A percentile compares a stretch with the other conserved stretches of the same genome.
Evolutionary conservation across 2,329 filamentous ascomycete species (phyloP).

Genomic region (Cephalotrichum gorgonifer): DNA sequence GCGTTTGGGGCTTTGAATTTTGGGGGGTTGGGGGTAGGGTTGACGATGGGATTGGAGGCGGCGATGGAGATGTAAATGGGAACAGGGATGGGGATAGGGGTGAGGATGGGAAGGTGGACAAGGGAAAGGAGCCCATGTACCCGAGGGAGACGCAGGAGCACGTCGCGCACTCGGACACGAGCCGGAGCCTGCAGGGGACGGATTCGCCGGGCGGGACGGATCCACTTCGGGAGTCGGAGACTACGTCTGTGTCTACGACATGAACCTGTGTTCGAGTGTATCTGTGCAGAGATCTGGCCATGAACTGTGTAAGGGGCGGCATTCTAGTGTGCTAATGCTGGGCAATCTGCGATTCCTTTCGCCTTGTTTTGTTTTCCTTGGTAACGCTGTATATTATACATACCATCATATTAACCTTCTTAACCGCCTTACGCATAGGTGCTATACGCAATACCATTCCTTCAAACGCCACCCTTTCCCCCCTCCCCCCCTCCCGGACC

Average conservation of each 20-base stretch:
- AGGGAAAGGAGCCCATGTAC: background rate
- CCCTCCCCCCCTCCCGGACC: background rate
- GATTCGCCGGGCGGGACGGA: slow-evolving; percentile 23
- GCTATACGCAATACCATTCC: no score
- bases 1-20: slow-evolving; percentile 7
- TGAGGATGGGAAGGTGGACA: slow-evolving; percentile 9
- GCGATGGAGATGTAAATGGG: background rate
- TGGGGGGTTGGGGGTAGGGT: background rate
- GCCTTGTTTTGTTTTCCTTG: background rate
- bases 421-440: background rate
- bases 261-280: no score
- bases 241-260: slow-evolving; percentile 23
- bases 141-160: background rate
- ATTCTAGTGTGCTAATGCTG: no score
- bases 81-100: slow-evolving; percentile 5
- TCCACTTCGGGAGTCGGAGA: slow-evolving; percentile 24
- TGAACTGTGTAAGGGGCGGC: no score
- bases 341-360: no score
- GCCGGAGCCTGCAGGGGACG: slow-evolving; percentile 24
- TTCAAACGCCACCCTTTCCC: no score
- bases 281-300: background rate
- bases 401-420: background rate
- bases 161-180: slow-evolving; percentile 24
- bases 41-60: background rate
- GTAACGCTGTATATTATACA: background rate